Conservation (phyloP, 129 eudicot genomes). For the Centaurea solstitialis region DNA sequence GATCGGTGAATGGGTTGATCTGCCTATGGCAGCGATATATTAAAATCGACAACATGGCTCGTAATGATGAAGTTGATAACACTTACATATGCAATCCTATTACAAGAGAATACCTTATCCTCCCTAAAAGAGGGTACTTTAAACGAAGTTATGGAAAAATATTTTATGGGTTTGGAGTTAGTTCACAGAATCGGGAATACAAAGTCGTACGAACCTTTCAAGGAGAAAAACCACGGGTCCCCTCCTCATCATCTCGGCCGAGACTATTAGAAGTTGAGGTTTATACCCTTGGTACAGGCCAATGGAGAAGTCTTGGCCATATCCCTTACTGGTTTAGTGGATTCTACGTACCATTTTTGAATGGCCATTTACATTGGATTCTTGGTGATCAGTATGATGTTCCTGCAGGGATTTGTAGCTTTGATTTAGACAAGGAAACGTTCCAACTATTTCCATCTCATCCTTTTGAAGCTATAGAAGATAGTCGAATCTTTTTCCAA, state of each 20-base stretch:
- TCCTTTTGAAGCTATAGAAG: not conserved
- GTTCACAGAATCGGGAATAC: not conserved
- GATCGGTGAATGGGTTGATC: slow-evolving; percentile 9
- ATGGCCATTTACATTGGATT: slow-evolving; percentile 30
- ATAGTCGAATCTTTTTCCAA: not conserved
- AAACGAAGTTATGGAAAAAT: not conserved
- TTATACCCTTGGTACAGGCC: slow-evolving; percentile 43
- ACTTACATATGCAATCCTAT: slow-evolving; percentile 34
- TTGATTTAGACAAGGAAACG: slow-evolving; percentile 24
- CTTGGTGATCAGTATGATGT: not conserved
- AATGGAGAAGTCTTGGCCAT: no score
- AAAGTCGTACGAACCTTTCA: slow-evolving; percentile 34
- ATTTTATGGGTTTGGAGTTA: slow-evolving; percentile 33
- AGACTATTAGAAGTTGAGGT: slow-evolving; percentile 15
- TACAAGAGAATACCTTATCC: slow-evolving; percentile 24
- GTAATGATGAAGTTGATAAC: not conserved
- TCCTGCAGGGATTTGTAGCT: slow-evolving; percentile 10
- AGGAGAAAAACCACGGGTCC: not conserved
- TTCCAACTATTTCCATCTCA: slow-evolving; percentile 12
- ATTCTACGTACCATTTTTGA: not conserved
- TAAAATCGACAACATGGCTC: no score
- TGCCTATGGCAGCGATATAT: slow-evolving; percentile 28
- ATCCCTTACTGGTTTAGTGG: not conserved
- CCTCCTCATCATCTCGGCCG: not conserved
- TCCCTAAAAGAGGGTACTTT: not conserved